Evolutionary conservation across 805 yeast species (phyloP), one percentile per base, ranked within the genome.

Genomic region (Myxozyma neotropica): DNA sequence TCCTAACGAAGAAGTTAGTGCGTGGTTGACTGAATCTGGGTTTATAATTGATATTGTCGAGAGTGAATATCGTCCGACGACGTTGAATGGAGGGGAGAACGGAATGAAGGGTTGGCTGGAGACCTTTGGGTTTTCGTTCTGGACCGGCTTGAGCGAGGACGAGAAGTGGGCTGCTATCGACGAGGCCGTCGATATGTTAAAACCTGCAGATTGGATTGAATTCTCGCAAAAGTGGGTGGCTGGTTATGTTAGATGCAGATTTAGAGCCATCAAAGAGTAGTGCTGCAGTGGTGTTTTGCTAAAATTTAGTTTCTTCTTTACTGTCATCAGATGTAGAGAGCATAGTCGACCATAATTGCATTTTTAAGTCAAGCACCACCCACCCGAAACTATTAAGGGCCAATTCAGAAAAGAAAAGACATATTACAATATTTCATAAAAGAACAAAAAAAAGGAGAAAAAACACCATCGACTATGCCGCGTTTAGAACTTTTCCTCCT

Each of bases 401-500:
- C 24, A 24, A 42, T 17, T 15, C 29, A 50, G 12, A 21, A 38
- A 35, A 17, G 29, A 7, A 42, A 13, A 42, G 15, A 42, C 13
- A 19, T 2, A 38, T 15, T 8, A 47, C n/a, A 55, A 8, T 40
- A 27, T 17, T 15, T 29, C 10, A 38, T 29, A 27, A 31, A 27
- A 23, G 15, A 43, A 43, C 23, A 38, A 38, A 38, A 38, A 38
- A 38, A 3, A 4, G 42, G 23, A 17, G 27, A 33, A 24, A 19
- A 46, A 33, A 49, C 21, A 23, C 27, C 31, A 10, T 21, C 4
- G 23, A 38, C 8, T 38, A 4, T 4, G 6, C 17, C 2, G 17
- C 21, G 24, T 36, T 87, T 91, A 93, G 83, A 93, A 83, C 87
- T 94, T 94, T 79, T 82, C 85, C 78, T 85, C 89, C 72, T 77